Conservation (phyloP, 306 rosid species). For the Sesbania bispinosa region DNA sequence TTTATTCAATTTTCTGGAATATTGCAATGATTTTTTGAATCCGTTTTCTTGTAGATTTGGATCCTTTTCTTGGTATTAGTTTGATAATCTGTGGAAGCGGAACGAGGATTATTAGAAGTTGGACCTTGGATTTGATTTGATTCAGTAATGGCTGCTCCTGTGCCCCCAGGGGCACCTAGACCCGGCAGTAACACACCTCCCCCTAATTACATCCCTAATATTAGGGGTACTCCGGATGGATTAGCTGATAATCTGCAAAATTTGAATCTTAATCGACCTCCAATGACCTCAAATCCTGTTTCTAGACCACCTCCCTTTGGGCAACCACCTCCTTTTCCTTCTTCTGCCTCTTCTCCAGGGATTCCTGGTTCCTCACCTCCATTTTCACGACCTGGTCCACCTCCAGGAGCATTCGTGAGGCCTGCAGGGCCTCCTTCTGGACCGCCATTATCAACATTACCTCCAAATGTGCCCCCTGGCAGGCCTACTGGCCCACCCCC, state of each 20-base stretch:
- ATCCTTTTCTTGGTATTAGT: conserved; percentile 8
- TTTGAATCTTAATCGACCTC: conserved; percentile 77
- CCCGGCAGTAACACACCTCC: conserved; percentile 63
- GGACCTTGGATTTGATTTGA: conserved; percentile 31
- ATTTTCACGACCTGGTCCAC: conserved; percentile 74
- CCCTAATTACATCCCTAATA: conserved; percentile 63
- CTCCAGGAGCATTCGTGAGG: conserved; percentile 49
- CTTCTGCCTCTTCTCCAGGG: conserved; percentile 47
- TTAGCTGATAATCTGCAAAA: conserved; percentile 60
- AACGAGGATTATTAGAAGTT: neutral
- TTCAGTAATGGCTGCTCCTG: conserved; percentile 75
- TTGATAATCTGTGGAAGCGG: neutral
- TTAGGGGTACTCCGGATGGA: conserved; percentile 41
- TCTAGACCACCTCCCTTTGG: conserved; percentile 75
- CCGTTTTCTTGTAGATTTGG: conserved; percentile 32
- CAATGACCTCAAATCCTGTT: conserved; percentile 57
- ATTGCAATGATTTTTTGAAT: neutral
- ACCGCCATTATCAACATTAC: conserved; percentile 41
- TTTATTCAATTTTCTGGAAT: neutral
- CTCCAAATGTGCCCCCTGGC: conserved; percentile 34
- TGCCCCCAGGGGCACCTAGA: conserved; percentile 98
- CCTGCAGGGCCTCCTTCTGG: conserved; percentile 54
- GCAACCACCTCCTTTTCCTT: conserved; percentile 56
- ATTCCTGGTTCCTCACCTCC: conserved; percentile 45
- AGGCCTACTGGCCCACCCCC: conserved; percentile 48